Evolutionary conservation across 2,329 filamentous ascomycete genomes (phyloP).

Genomic region (Acrodontium crateriforme): DNA sequence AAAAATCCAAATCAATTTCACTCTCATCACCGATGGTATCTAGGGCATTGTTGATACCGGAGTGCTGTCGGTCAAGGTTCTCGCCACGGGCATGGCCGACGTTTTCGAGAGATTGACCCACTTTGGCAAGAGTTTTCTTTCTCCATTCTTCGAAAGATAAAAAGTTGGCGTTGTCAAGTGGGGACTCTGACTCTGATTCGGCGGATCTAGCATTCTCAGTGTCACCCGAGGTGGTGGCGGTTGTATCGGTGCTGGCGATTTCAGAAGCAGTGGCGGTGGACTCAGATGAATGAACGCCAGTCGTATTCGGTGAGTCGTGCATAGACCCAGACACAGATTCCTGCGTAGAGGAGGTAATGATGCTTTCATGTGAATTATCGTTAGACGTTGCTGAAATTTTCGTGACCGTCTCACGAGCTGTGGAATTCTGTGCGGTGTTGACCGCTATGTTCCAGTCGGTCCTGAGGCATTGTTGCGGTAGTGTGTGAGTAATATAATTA

Average conservation of each 20-base stretch:
- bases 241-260: slow-evolving; percentile 1
- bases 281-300: not conserved
- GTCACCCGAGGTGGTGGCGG: slow-evolving; percentile 1
- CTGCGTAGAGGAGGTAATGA: not conserved
- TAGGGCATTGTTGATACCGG: slow-evolving; percentile 50
- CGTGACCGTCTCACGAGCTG: too few species aligned
- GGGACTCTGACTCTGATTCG: slow-evolving; percentile 48
- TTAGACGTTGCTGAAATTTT: slow-evolving; percentile 24
- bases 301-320: too few species aligned
- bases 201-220: slow-evolving; percentile 16
- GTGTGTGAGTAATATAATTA: slow-evolving; percentile 68
- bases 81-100: slow-evolving; percentile 38
- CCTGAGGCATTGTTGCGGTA: slow-evolving; percentile 62
- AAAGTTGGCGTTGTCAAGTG: slow-evolving; percentile 65
- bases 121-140: slow-evolving; percentile 74
- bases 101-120: slow-evolving; percentile 62
- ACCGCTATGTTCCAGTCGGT: too few species aligned
- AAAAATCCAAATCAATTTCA: slow-evolving; percentile 67
- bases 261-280: not conserved
- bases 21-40: slow-evolving; percentile 75
- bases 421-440: too few species aligned
- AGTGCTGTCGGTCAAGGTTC: slow-evolving; percentile 34
- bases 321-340: not conserved
- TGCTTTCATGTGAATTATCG: slow-evolving; percentile 1
- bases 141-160: slow-evolving; percentile 99